These are phyloP conservation scores for Wilcoxina mikolae DNA, from an alignment of 495 filamentous ascomycete species.

Conservation along the genomic window DNA sequence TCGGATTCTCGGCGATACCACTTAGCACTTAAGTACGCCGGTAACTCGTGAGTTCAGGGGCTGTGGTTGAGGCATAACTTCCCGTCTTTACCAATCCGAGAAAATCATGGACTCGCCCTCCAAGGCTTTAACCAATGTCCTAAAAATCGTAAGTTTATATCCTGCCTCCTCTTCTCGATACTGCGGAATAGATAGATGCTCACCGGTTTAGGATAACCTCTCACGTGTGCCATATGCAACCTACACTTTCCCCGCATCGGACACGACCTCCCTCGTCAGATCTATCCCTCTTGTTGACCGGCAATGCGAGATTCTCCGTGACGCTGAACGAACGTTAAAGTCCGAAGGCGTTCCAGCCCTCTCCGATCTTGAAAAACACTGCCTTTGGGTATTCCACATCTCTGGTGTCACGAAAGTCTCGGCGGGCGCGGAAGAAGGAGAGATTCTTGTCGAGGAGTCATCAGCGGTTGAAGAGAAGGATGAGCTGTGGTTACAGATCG, in stretches of 20 bases:
- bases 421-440: not conserved
- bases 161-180: not conserved
- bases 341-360: conserved; percentile 22
- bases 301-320: conserved; percentile 12
- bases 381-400: conserved; percentile 24
- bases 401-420: conserved; percentile 13
- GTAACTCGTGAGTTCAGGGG: not conserved
- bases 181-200: not conserved
- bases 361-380: conserved; percentile 18
- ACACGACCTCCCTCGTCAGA: not conserved
- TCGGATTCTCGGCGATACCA: too few relatives aligned
- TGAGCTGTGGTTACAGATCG: conserved; percentile 24
- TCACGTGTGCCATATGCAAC: conserved; percentile 7
- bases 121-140: conserved; percentile 25
- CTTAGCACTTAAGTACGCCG: too few relatives aligned
- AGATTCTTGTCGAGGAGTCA: conserved; percentile 7
- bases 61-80: not conserved
- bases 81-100: not conserved
- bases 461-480: conserved; percentile 23
- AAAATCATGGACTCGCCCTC: conserved; percentile 6
- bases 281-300: not conserved
- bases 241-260: not conserved
- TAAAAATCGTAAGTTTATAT: conserved; percentile 24
- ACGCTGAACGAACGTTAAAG: conserved; percentile 20
- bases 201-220: conserved; percentile 4